These are phyloP conservation scores for Mycosphaerelloides madeirae DNA, from an alignment of 2,329 filamentous ascomycete genomes.

Conservation along the genomic window DNA sequence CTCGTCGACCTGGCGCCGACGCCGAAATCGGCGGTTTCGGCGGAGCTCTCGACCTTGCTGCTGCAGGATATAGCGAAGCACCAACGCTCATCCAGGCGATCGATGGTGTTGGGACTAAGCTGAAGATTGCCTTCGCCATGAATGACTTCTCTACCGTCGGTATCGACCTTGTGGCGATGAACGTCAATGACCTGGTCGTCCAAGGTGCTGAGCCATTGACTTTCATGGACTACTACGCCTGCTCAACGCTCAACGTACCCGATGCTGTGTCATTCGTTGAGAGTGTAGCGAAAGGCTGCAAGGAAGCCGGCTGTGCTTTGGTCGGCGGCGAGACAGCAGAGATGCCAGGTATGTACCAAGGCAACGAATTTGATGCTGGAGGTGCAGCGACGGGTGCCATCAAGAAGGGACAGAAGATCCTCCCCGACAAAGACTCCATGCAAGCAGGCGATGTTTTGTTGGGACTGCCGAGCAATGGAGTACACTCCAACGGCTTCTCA, in stretches of 20 bases:
- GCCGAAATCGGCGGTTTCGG: constrained; percentile 95
- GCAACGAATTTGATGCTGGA: constrained; percentile 86
- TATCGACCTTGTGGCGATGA: constrained; percentile 97
- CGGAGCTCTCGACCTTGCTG: constrained; percentile 73
- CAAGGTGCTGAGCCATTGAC: constrained; percentile 92
- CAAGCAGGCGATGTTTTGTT: constrained; percentile 75
- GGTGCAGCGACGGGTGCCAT: constrained; percentile 87
- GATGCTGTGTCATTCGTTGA: constrained; percentile 81
- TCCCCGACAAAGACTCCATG: constrained; percentile 76
- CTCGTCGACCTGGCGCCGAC: constrained; percentile 78
- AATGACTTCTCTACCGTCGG: constrained; percentile 90
- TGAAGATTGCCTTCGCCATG: constrained; percentile 89
- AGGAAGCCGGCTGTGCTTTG: constrained; percentile 77
- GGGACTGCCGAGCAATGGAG: constrained; percentile 76
- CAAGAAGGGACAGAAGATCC: constrained; percentile 56
- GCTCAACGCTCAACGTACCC: constrained; percentile 75
- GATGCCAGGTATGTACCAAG: constrained; percentile 92
- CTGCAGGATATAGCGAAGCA: constrained; percentile 66
- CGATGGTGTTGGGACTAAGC: constrained; percentile 93
- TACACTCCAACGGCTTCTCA: constrained; percentile 96
- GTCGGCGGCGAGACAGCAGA: constrained; percentile 98
- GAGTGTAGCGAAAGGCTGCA: constrained; percentile 84
- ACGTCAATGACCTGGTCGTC: constrained; percentile 95
- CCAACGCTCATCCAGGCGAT: constrained; percentile 90
- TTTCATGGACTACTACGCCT: constrained; percentile 98